Percentiles rank a stretch among this genome's conserved stretches.
These are phyloP conservation scores for Fusarium pseudonygamai DNA, from an alignment of 2,329 filamentous ascomycete species.

Conservation along the genomic window DNA sequence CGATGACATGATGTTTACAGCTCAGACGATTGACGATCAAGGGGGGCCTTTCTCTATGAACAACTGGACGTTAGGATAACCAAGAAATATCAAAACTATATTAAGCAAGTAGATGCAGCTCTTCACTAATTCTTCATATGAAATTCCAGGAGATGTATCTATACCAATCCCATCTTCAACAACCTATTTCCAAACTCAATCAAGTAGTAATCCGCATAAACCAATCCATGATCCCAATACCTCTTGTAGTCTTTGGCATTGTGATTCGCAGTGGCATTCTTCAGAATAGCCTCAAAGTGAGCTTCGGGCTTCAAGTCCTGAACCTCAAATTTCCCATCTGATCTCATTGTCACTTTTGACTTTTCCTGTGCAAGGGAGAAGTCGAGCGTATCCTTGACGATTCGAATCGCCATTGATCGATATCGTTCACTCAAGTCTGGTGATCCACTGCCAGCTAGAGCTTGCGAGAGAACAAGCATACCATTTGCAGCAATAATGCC, in stretches of 20 bases:
- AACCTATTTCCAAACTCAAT: conserved; percentile 44
- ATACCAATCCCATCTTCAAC: conserved; percentile 24
- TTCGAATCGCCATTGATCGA: conserved; percentile 41
- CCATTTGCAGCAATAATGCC: conserved; percentile 53
- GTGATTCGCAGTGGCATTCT: conserved; percentile 49
- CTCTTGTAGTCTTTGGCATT: conserved; percentile 45
- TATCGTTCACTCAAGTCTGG: conserved; percentile 34
- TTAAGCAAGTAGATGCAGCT: no score
- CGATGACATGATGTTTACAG: conserved; percentile 49
- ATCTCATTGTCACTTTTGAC: background rate
- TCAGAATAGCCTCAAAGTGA: conserved; percentile 46
- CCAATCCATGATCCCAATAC: conserved; percentile 53
- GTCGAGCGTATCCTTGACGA: conserved; percentile 45
- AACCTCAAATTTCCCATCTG: background rate
- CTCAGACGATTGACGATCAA: conserved; percentile 27
- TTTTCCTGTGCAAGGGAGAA: conserved; percentile 40
- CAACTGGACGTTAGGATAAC: conserved; percentile 10
- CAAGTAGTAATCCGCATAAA: conserved; percentile 61
- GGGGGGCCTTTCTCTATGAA: background rate
- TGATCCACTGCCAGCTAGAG: conserved; percentile 34
- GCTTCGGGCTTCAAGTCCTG: background rate
- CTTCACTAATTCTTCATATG: background rate
- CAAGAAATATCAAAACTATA: background rate
- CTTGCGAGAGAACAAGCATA: conserved; percentile 50
- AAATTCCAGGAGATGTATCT: background rate